Conservation (phyloP, 768 basidiomycete genomes). For the Boletales sp. region DNA sequence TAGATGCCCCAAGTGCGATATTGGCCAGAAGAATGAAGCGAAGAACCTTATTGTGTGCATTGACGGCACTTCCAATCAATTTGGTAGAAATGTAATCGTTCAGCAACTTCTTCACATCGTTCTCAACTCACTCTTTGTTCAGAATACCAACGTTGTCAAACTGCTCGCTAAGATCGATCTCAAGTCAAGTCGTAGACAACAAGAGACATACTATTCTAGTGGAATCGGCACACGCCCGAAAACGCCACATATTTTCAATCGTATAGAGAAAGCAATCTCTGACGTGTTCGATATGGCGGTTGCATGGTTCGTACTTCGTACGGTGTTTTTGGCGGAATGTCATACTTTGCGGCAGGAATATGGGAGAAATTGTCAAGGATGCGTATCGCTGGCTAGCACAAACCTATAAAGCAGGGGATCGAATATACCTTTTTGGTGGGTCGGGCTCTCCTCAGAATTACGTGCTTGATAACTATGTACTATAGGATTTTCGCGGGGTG, state of each 20-base stretch:
- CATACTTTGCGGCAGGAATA: neutral
- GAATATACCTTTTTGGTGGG: too few relatives aligned
- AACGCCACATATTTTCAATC: conserved; percentile 16
- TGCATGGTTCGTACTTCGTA: conserved; percentile 22
- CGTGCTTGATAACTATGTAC: too few relatives aligned
- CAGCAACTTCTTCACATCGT: neutral
- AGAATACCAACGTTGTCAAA: conserved; percentile 33
- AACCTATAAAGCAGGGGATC: too few relatives aligned
- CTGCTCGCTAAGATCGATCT: conserved; percentile 21
- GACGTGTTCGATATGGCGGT: conserved; percentile 30
- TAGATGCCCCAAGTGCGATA: neutral
- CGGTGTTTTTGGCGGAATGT: neutral
- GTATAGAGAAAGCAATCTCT: neutral
- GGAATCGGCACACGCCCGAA: conserved; percentile 32
- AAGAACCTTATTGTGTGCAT: conserved; percentile 8
- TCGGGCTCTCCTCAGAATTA: too few relatives aligned
- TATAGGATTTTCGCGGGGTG: too few relatives aligned
- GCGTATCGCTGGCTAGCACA: too few relatives aligned
- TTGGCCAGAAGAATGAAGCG: neutral
- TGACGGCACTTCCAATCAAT: conserved; percentile 5
- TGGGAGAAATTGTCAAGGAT: too few relatives aligned
- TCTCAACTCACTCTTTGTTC: neutral
- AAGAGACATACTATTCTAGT: conserved; percentile 33
- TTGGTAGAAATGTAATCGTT: conserved; percentile 3
- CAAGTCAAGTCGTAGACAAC: conserved; percentile 8